Evolutionary conservation across 2,329 filamentous ascomycete species (phyloP).

Genomic region (Mollisia scopiformis): DNA sequence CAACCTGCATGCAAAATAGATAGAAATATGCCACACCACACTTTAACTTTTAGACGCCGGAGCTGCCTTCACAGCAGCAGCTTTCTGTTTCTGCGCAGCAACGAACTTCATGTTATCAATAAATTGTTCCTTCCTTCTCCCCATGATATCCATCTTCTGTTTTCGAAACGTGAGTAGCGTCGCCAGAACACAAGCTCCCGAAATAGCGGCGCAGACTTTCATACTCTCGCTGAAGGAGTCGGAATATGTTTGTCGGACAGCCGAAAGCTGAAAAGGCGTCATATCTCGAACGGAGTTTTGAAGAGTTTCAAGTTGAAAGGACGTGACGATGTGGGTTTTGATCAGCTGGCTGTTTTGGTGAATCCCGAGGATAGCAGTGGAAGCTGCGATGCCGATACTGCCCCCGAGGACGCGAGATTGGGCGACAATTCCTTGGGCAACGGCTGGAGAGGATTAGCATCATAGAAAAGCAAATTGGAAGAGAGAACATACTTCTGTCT

Average conservation of each 20-base stretch:
- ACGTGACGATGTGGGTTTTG: neutral
- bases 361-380: constrained; percentile 56
- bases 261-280: constrained; percentile 16
- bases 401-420: constrained; percentile 64
- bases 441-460: constrained; percentile 39
- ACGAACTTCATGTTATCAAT: constrained; percentile 7
- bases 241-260: constrained; percentile 24
- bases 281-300: constrained; percentile 7
- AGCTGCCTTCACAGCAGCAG: neutral
- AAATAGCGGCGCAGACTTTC: constrained; percentile 26
- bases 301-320: constrained; percentile 14
- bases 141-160: constrained; percentile 8
- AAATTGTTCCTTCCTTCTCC: constrained; percentile 13
- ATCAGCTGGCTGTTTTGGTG: constrained; percentile 19
- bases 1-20: neutral
- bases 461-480: neutral
- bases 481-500: constrained; percentile 36
- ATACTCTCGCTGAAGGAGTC: constrained; percentile 28
- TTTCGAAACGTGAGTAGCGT: constrained; percentile 13
- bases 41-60: neutral
- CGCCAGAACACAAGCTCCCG: constrained; percentile 19
- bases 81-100: neutral
- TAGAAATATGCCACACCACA: too few relatives aligned
- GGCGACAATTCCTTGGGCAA: constrained; percentile 61
- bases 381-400: constrained; percentile 59